Conservation (phyloP, 2,329 filamentous ascomycete species). For the Fusarium sp. region DNA sequence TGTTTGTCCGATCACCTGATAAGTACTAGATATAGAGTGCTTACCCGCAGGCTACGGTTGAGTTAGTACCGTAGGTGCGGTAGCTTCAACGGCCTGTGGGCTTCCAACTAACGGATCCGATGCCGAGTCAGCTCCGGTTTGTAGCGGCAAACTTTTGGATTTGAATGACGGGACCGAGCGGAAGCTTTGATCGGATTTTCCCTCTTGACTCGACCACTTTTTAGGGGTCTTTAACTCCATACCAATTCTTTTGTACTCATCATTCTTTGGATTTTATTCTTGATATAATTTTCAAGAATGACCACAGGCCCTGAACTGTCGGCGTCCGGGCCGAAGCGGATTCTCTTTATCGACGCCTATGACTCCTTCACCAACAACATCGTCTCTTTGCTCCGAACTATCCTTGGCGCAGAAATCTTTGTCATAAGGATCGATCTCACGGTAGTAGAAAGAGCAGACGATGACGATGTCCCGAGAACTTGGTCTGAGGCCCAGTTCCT, state of each 20-base stretch:
- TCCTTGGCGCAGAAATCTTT: conserved; percentile 73
- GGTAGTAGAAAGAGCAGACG: conserved; percentile 59
- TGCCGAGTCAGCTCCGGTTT: conserved; percentile 45
- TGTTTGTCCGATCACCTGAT: conserved; percentile 32
- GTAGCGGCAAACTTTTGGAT: conserved; percentile 41
- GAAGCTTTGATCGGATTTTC: conserved; percentile 16
- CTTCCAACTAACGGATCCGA: neutral
- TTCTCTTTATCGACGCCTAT: conserved; percentile 94
- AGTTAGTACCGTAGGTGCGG: neutral
- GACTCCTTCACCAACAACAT: conserved; percentile 99
- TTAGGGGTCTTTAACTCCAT: neutral
- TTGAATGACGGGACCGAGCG: conserved; percentile 15
- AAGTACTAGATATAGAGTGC: neutral
- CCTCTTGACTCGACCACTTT: conserved; percentile 2
- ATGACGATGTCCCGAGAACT: conserved; percentile 8
- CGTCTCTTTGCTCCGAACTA: conserved; percentile 79
- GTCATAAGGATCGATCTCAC: conserved; percentile 53
- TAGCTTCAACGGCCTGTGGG: conserved; percentile 7
- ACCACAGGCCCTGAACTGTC: conserved; percentile 36
- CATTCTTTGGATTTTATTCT: neutral
- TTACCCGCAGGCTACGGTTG: neutral
- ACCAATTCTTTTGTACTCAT: neutral
- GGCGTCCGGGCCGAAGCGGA: conserved; percentile 52
- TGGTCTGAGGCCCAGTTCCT: conserved; percentile 59
- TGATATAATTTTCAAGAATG: conserved; percentile 20